Evolutionary conservation across 768 basidiomycete genomes (phyloP), one percentile per base, ranked within the genome.

Genomic region (Leccinum boreale): DNA sequence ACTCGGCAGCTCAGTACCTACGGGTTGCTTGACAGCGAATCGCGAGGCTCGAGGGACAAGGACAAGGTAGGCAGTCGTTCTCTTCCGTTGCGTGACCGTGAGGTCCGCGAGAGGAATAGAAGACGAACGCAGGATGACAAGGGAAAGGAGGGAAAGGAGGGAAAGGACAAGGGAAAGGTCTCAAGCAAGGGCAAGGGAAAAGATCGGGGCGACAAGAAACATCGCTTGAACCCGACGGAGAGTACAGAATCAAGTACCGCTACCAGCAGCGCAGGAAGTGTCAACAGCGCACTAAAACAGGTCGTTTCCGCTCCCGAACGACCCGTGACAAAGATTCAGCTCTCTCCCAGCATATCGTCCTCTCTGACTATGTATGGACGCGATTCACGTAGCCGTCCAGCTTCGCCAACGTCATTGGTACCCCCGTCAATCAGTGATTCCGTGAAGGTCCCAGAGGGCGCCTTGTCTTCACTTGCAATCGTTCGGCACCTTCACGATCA

Each of bases 1-100:
- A 89, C 87, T 6, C 78, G 82, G 50, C 85, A 83, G 65, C 77
- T 90, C 35, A 81, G 81, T 59, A 82, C 85, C 0, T 85, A 90
- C 63, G 87, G 87, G 10, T 70, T 89, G 24, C 75, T 90, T 45
- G 81, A 82, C 45, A 84, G 84, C 23, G 68, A 70, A 31, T 62
- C 48, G 1, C 61, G 61, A 60, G 52, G 62, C 59, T 2, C 66
- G 59, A 59, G 36, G n/a, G 71, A 73, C 10, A 62, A 45, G 24
- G 58, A 58, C 23, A 45, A 24, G 12, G 23, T 33, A 45, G 57
- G 56, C 14, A 45, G 42, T 24, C 70, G 73, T 24, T 57, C 47
- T 24, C 46, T 60, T 36, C 23, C 67, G 6, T 42, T 56, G 31
- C 62, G 62, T 31, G 65, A 65, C 17, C 67, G 65, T 45, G 60